phyloP scores from a whole-genome alignment of 2,329 filamentous ascomycete genomes.

The Didymella pomorum region DNA sequence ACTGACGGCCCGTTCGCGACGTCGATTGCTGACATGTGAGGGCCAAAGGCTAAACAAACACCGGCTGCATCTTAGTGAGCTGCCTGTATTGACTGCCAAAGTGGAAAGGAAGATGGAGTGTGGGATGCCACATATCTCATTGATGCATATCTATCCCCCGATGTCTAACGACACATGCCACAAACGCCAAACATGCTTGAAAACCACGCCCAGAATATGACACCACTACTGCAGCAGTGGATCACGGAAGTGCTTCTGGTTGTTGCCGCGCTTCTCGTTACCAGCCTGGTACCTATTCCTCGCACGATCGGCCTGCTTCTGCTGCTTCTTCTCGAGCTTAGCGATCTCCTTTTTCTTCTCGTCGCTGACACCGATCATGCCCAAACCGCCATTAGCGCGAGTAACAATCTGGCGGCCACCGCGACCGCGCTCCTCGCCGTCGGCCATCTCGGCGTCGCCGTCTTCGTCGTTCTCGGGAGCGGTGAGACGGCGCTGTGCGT shows the following conservation, averaged over 20 bases:
- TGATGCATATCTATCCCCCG: slow-evolving; percentile 13
- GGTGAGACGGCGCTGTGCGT: slow-evolving; percentile 72
- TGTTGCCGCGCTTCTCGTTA: slow-evolving; percentile 77
- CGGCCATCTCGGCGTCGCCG: slow-evolving; percentile 37
- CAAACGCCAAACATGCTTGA: slow-evolving; percentile 21
- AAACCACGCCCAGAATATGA: not conserved
- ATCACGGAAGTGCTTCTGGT: slow-evolving; percentile 77
- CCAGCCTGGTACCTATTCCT: slow-evolving; percentile 69
- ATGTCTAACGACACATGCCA: slow-evolving; percentile 5
- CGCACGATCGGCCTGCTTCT: slow-evolving; percentile 69
- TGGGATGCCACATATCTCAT: too few relatives aligned
- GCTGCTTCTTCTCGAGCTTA: slow-evolving; percentile 72
- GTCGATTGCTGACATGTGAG: not conserved
- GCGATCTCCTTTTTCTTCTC: slow-evolving; percentile 74
- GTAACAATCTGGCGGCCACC: slow-evolving; percentile 58
- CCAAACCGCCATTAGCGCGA: slow-evolving; percentile 75
- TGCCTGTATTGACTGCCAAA: too few relatives aligned
- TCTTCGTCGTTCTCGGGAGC: slow-evolving; percentile 54
- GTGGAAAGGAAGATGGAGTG: too few relatives aligned
- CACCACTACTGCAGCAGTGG: slow-evolving; percentile 59
- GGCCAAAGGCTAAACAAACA: too few relatives aligned
- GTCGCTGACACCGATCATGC: slow-evolving; percentile 80
- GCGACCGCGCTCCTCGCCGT: slow-evolving; percentile 40
- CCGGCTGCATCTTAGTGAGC: too few relatives aligned
- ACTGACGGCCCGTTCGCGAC: not conserved